Conservation (phyloP, 805 yeast species). For the Kregervanrija pseudodelftensis region DNA sequence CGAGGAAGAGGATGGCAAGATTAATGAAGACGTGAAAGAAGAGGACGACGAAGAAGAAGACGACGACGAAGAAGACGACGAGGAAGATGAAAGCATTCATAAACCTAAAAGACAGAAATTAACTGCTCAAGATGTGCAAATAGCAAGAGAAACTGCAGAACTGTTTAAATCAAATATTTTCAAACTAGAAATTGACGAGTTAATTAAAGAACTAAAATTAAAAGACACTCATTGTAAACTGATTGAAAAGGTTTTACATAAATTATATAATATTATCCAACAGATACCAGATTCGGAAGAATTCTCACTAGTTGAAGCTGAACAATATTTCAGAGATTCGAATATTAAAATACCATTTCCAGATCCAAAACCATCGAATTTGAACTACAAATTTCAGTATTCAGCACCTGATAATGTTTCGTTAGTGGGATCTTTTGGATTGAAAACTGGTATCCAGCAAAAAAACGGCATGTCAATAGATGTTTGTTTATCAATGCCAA, state of each 20-base stretch:
- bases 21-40: slow-evolving; percentile 14
- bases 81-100: slow-evolving; percentile 3
- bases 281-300: slow-evolving; percentile 51
- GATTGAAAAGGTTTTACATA: slow-evolving; percentile 70
- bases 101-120: slow-evolving; percentile 22
- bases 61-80: slow-evolving; percentile 8
- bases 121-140: slow-evolving; percentile 78
- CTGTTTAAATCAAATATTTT: slow-evolving; percentile 91
- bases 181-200: slow-evolving; percentile 90
- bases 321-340: slow-evolving; percentile 37
- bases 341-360: slow-evolving; percentile 68
- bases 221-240: slow-evolving; percentile 59
- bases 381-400: slow-evolving; percentile 67
- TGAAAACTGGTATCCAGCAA: slow-evolving; percentile 71
- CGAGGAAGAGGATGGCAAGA: slow-evolving; percentile 5
- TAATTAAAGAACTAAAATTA: slow-evolving; percentile 70
- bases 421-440: slow-evolving; percentile 82
- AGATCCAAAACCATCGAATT: slow-evolving; percentile 71
- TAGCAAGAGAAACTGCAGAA: slow-evolving; percentile 91
- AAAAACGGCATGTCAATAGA: slow-evolving; percentile 63
- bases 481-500: slow-evolving; percentile 78
- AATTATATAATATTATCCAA: slow-evolving; percentile 61
- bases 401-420: slow-evolving; percentile 66
- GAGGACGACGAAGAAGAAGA: slow-evolving; percentile 7
- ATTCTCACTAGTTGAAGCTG: slow-evolving; percentile 53